Evolutionary conservation across 2,329 filamentous ascomycete genomes (phyloP).

Genomic region (Cyphellophora attinorum): DNA sequence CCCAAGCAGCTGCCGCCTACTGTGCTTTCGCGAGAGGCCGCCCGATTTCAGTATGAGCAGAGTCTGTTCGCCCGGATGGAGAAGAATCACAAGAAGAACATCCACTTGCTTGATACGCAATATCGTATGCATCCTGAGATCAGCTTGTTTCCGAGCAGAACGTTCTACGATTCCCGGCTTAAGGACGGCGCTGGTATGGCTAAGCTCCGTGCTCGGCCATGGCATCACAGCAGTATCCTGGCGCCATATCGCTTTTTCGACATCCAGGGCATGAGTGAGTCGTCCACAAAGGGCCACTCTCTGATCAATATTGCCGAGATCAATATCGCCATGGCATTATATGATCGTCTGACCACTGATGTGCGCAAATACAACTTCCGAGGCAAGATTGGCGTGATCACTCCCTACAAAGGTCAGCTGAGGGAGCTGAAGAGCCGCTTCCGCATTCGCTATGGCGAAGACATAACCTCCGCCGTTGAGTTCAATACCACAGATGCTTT

Average conservation of each 20-base stretch:
- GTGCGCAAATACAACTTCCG: constrained; percentile 60
- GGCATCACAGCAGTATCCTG: constrained; percentile 74
- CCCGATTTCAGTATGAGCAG: constrained; percentile 90
- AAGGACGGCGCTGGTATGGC: constrained; percentile 80
- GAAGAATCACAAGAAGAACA: constrained; percentile 73
- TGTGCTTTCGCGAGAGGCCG: constrained; percentile 86
- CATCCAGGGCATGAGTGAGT: constrained; percentile 76
- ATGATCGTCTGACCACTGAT: constrained; percentile 67
- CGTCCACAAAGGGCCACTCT: constrained; percentile 75
- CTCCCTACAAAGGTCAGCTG: constrained; percentile 92
- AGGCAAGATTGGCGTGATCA: constrained; percentile 91
- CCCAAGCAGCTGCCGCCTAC: constrained; percentile 95
- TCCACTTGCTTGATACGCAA: constrained; percentile 93
- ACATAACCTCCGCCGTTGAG: constrained; percentile 70
- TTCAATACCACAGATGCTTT: constrained; percentile 99
- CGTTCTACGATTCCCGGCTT: constrained; percentile 85
- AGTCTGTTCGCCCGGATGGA: constrained; percentile 99
- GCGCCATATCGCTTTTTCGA: constrained; percentile 97
- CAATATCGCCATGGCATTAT: constrained; percentile 75
- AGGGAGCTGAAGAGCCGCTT: constrained; percentile 71
- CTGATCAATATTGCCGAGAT: constrained; percentile 83
- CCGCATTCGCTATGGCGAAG: constrained; percentile 58
- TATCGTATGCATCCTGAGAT: constrained; percentile 99
- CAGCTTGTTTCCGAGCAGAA: constrained; percentile 75
- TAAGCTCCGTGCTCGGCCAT: constrained; percentile 63